phyloP scores from a whole-genome alignment of 1,284 basidiomycete species.

The Butyriboletus regius region DNA sequence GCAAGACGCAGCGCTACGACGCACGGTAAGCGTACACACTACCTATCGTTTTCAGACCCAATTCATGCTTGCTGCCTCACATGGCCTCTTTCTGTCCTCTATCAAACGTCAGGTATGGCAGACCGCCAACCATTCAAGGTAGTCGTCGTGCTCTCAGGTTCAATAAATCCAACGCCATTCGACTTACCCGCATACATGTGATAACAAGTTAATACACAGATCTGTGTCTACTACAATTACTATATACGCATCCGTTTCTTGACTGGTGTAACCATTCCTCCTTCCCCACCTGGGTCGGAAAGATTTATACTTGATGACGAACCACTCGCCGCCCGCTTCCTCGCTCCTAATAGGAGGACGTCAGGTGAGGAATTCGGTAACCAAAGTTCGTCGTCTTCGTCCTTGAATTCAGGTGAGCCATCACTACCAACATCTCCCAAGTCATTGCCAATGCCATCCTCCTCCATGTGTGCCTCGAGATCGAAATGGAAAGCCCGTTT shows the following conservation, averaged over 20 bases:
- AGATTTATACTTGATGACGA: slow-evolving; percentile 24
- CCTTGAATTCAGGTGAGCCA: neutral
- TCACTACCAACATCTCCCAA: slow-evolving; percentile 6
- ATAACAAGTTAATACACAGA: neutral
- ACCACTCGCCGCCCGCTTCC: slow-evolving; percentile 20
- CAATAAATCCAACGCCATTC: neutral
- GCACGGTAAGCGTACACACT: too few species aligned
- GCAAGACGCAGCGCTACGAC: too few species aligned
- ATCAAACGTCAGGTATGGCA: too few species aligned
- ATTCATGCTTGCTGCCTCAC: too few species aligned
- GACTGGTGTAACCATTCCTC: slow-evolving; percentile 17
- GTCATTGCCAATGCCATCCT: neutral
- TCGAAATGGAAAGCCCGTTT: slow-evolving; percentile 1
- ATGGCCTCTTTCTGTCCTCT: too few species aligned
- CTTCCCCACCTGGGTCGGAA: slow-evolving; percentile 17
- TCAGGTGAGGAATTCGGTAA: slow-evolving; percentile 28
- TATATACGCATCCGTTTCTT: slow-evolving; percentile 26
- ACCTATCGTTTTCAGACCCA: too few species aligned
- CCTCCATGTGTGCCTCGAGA: neutral
- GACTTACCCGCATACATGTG: neutral
- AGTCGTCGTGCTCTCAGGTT: neutral
- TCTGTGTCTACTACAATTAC: neutral
- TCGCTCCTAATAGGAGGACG: slow-evolving; percentile 17
- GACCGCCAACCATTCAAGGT: neutral
- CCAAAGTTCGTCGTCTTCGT: slow-evolving; percentile 26